Percentiles rank a stretch among this genome's conserved stretches.
Conservation (phyloP, 768 basidiomycete genomes). For the Russula dissimulans region DNA sequence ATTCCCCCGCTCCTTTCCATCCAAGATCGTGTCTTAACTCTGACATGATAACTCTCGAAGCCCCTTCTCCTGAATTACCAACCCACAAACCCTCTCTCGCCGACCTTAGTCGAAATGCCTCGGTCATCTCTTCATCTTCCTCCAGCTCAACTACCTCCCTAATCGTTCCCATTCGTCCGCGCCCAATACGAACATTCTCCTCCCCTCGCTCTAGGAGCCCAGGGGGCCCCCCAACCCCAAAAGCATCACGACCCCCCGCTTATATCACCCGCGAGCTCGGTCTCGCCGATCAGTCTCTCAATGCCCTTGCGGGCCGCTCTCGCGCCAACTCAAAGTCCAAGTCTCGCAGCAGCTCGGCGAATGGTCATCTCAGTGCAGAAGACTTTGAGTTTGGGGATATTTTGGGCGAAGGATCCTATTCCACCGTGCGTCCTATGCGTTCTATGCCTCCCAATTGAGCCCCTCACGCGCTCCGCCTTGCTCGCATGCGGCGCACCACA, state of each 20-base stretch:
- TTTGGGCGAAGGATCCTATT: constrained; percentile 79
- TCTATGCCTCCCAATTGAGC: neutral
- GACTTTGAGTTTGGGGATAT: constrained; percentile 68
- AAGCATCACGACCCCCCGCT: constrained; percentile 36
- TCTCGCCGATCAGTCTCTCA: constrained; percentile 25
- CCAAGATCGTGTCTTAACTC: neutral
- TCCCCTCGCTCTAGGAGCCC: constrained; percentile 54
- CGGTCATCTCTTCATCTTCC: constrained; percentile 59
- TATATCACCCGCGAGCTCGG: constrained; percentile 55
- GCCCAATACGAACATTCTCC: constrained; percentile 54
- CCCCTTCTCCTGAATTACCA: constrained; percentile 27
- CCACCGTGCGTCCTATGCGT: constrained; percentile 51
- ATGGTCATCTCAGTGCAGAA: constrained; percentile 37
- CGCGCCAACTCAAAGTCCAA: constrained; percentile 28
- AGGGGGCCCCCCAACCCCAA: constrained; percentile 31
- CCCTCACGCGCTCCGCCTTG: neutral
- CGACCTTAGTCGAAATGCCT: constrained; percentile 66
- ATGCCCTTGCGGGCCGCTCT: constrained; percentile 17
- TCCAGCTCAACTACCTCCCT: constrained; percentile 33
- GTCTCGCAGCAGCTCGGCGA: constrained; percentile 40
- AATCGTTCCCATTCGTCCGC: constrained; percentile 34
- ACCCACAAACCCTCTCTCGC: constrained; percentile 36
- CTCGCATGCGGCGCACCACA: constrained; percentile 23
- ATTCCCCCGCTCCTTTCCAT: too few relatives aligned
- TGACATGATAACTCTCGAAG: constrained; percentile 32